Evolutionary conservation across 2,329 filamentous ascomycete species (phyloP), one percentile per base, ranked within the genome.

Genomic region (Fusarium tjaetaba): DNA sequence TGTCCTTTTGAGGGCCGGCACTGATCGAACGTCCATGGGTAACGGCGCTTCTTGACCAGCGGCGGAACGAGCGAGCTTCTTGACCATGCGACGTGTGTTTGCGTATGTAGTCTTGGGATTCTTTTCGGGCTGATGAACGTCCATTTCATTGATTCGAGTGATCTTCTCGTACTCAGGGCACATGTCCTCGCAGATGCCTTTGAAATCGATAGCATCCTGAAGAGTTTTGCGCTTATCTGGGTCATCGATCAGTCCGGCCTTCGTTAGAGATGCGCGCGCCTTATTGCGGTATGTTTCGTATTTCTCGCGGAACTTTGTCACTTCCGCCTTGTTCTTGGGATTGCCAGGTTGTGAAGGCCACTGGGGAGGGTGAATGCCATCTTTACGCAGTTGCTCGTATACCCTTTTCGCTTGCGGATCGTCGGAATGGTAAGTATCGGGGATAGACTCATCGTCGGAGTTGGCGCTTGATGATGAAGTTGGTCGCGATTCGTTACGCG

Each of bases 161-260:
- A 91, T 86, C 78, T 88, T 88, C 78, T 93, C 91, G 79, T 88
- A 92, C 71, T 91, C 88, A 10, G 91, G 91, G 69, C 91, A 93
- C 90, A 92, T 92, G 32, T 91, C 88, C 75, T 92, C 89, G 75
- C 90, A 92, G 51, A 90, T 91, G 20, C 91, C 91, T 78, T 90
- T 90, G 77, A 93, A 93, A 46, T 88, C 86, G 53, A 92, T 89
- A 11, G 91, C 91, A 77, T 92, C 87, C 65, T 88, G 86, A 13
- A 93, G 84, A 24, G 85, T 87, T 76, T 90, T 90, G 62, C 88
- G 87, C 75, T 90, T 88, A 38, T 91, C 87, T 6, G 90, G 90
- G 72, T 92, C 89, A 79, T 92, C 91, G 63, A 92, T 89, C 13
- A 91, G 82, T 16, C 87, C 88, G 20, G 86, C 89, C 68, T 86